Conservation (phyloP, 257 asterid genomes). For the Capsicum rhomboideum region DNA sequence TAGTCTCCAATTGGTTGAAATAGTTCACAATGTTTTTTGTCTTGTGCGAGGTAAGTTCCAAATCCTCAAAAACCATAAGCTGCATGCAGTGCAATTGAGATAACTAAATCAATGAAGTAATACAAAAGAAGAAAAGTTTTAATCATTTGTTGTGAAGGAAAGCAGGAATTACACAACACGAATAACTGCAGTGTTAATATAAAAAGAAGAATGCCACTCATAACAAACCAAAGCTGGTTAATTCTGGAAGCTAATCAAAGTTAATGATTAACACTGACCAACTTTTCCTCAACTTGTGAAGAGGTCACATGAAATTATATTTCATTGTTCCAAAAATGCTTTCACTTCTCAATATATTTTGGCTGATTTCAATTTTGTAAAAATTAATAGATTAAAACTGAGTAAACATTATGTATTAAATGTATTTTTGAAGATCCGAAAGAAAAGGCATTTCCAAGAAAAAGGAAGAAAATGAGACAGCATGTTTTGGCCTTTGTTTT, state of each 20-base stretch:
- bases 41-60: slow-evolving; percentile 78
- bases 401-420: neutral
- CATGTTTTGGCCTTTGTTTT: neutral
- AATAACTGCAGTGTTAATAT: neutral
- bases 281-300: neutral
- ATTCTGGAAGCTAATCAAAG: neutral
- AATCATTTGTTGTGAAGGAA: neutral
- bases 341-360: neutral
- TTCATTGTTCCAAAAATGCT: neutral
- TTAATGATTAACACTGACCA: neutral
- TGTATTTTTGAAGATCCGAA: neutral
- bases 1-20: slow-evolving; percentile 54
- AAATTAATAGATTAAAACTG: neutral
- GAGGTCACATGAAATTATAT: neutral
- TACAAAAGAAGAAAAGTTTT: neutral
- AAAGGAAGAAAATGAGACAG: neutral
- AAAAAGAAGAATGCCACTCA: neutral
- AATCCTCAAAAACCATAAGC: slow-evolving; percentile 83
- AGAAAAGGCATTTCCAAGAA: neutral
- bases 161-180: slow-evolving; percentile 5
- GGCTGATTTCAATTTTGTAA: neutral
- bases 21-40: slow-evolving; percentile 74
- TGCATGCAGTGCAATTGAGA: slow-evolving; percentile 15
- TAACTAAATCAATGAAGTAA: neutral
- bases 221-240: neutral